Conservation (phyloP, 1,284 basidiomycete species). For the Puccinia brachypodii region DNA sequence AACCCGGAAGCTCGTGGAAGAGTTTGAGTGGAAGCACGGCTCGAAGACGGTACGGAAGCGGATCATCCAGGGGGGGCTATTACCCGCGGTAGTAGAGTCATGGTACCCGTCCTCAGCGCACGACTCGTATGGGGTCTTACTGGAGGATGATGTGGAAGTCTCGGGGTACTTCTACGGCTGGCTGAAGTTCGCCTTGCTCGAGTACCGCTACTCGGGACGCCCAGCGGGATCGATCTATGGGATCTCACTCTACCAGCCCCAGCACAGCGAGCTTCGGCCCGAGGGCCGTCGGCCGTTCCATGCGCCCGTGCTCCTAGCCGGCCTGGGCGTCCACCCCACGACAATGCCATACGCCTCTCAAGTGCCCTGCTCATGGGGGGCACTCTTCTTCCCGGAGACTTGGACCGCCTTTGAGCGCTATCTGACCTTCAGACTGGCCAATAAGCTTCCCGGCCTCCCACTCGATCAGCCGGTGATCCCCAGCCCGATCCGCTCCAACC, state of each 20-base stretch:
- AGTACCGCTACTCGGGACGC: constrained; percentile 65
- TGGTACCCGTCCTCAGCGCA: constrained; percentile 72
- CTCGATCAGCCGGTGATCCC: constrained; percentile 64
- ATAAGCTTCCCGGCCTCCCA: not conserved
- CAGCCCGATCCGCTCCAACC: constrained; percentile 71
- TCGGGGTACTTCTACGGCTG: constrained; percentile 79
- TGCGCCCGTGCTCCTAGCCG: constrained; percentile 64
- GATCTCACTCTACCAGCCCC: constrained; percentile 78
- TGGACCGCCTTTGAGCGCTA: constrained; percentile 80
- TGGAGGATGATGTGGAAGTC: constrained; percentile 79
- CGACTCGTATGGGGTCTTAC: constrained; percentile 71
- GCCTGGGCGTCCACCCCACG: constrained; percentile 59
- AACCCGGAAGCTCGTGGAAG: constrained; percentile 63
- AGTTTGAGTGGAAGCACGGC: constrained; percentile 65
- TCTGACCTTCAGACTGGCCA: constrained; percentile 65
- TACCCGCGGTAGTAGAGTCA: constrained; percentile 76
- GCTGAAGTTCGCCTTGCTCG: constrained; percentile 71
- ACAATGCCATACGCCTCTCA: constrained; percentile 74
- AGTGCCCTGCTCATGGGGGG: constrained; percentile 85
- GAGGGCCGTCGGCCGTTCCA: constrained; percentile 70
- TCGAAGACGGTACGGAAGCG: constrained; percentile 64
- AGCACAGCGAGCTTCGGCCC: constrained; percentile 69
- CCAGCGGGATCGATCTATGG: constrained; percentile 65
- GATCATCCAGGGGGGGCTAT: constrained; percentile 70
- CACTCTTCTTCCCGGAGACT: constrained; percentile 77